Evolutionary conservation across 1,284 basidiomycete genomes (phyloP), one percentile per base, ranked within the genome.

Genomic region (Cryptococcus jaspeensis): DNA sequence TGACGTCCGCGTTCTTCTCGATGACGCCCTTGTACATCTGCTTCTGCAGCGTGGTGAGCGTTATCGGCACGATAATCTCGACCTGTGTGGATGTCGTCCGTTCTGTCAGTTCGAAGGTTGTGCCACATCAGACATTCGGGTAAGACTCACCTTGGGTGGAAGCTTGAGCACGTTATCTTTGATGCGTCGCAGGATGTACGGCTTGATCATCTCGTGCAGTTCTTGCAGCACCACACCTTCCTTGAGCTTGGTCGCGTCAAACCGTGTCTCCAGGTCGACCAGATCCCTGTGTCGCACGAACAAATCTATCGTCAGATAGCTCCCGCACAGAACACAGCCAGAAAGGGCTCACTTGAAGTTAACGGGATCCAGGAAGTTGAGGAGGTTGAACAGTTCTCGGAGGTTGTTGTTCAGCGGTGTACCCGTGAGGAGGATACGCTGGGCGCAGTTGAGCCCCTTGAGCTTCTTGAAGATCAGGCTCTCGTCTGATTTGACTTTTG

Each of bases 371-470:
- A 96, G 83, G 79, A 95, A 96, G 74, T 92, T 90, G 85, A 97
- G 91, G 42, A 97, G 81, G 73, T 93, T 96, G 81, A 96, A 93
- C 22, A 95, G 78, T 76, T 99, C 95, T 52, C 90, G 84, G 38
- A 98, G 87, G 69, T 96, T 98, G 79, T 98, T 98, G 75, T 99
- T 97, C 52, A 99, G 78, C 1, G 95, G 95, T 1, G 96, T 98
- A 51, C 92, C 93, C 16, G 94, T 96, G 84, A 98, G 88, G 52
- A 98, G 87, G 43, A 98, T 82, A 18, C 91, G 86, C 71, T 97
- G 92, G 2, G 84, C 80, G 36, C 84, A 84, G 36, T 87, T 87
- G 53, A 98, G 79, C 60, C 89, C 87, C 52, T 87, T 88, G 55
- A 98, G 79, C 55, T 87, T 87, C 67, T 82, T 86, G 81, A 94